Evolutionary conservation across 1,284 basidiomycete genomes (phyloP), one percentile per base, ranked within the genome.

Genomic region (Ganoderma leucocontextum): DNA sequence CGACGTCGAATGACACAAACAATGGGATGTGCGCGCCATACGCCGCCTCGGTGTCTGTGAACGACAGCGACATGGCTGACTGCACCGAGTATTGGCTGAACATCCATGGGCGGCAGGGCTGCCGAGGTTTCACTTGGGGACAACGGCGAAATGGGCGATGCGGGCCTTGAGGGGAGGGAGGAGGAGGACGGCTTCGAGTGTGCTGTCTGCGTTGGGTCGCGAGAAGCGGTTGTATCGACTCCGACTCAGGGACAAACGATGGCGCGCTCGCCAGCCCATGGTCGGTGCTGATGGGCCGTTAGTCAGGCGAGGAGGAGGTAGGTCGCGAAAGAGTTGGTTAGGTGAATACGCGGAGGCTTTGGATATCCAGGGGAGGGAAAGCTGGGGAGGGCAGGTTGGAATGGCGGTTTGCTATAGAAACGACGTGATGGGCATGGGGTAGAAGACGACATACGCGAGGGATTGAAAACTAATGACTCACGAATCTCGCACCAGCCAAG

Each of bases 1-100:
- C 39, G 39, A 13, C 10, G 39, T 12, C 39, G 10, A 39, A 12
- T 12, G 67, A 64, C 17, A 68, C 60, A 25, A 68, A 68, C 33
- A 53, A 68, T 29, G 59, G 67, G 5, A 68, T 42, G 39, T 63
- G 58, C 63, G 60, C 67, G 4, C 67, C 67, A 35, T 65, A 65
- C 49, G 63, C 63, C 17, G 63, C 60, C 52, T 68, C 67, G 63
- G 62, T 68, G 60, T 68, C 67, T 2, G 10, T 12, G 39, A 39
- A 39, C 39, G 3, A 41, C 1, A 41, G 39, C 39, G 39, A 41
- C 12, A 13, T 9, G 39, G 39, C 39, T 4, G 8, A 41, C 39
- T 41, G 10, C 39, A 2, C 39, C 12, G 39, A 61, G 1, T 62
- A 53, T 36, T 62, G 60, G 53, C 67, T 68, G 53, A 68, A 65